These are phyloP conservation scores for Thermothielavioides terrestris DNA, from an alignment of 495 filamentous ascomycete genomes.

Conservation along the genomic window DNA sequence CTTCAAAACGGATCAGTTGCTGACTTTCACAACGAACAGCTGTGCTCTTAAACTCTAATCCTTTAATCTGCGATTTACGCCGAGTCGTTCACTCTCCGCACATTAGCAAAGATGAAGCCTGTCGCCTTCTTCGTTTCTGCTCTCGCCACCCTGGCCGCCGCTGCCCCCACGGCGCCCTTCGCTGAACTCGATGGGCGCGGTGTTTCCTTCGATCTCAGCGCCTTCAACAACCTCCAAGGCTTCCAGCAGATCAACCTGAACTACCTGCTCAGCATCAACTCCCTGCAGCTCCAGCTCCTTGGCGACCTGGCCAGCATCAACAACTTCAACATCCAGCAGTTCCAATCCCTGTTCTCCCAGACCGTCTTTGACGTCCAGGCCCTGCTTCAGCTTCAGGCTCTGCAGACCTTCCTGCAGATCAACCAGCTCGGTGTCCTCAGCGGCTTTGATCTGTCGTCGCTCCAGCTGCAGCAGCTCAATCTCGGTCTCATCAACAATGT, in stretches of 20 bases:
- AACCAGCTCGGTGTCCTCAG: slow-evolving; percentile 36
- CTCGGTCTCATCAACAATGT: slow-evolving; percentile 33
- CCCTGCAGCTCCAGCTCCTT: slow-evolving; percentile 33
- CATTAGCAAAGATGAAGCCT: slow-evolving; percentile 38
- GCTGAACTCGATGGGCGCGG: slow-evolving; percentile 21
- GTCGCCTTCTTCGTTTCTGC: slow-evolving; percentile 32
- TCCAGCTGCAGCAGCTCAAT: slow-evolving; percentile 33
- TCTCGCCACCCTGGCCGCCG: slow-evolving; percentile 33
- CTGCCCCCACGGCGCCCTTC: slow-evolving; percentile 22
- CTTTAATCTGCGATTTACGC: slow-evolving; percentile 25
- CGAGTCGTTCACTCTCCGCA: slow-evolving; percentile 13
- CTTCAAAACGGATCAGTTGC: too few species aligned
- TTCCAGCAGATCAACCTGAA: slow-evolving; percentile 39
- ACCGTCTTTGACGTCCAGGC: slow-evolving; percentile 31
- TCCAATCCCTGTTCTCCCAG: slow-evolving; percentile 31
- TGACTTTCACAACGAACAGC: too few species aligned
- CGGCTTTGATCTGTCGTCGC: slow-evolving; percentile 35
- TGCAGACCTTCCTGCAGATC: slow-evolving; percentile 34
- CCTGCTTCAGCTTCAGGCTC: slow-evolving; percentile 37
- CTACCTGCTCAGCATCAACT: slow-evolving; percentile 41
- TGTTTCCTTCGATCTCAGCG: slow-evolving; percentile 24
- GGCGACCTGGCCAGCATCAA: slow-evolving; percentile 32
- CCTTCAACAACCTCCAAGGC: slow-evolving; percentile 32
- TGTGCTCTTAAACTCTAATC: slow-evolving; percentile 41
- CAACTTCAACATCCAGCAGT: slow-evolving; percentile 34